Percentiles rank a stretch among this genome's conserved stretches.
Conservation (phyloP, 2,329 filamentous ascomycete species). For the Leptographium wingfieldii region DNA sequence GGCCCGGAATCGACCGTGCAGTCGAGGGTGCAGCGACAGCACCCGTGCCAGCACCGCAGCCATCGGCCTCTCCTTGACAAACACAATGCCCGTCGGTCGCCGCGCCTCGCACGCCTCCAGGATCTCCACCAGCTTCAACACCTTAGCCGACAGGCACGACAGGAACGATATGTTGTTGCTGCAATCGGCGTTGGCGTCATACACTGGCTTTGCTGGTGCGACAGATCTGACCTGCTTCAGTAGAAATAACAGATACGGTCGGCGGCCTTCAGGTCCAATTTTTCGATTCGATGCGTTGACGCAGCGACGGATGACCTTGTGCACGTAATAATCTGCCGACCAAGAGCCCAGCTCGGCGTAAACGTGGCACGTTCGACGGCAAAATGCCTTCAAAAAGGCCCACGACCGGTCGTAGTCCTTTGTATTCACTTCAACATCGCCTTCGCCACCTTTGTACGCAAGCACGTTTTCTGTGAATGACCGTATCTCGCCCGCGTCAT, state of each 20-base stretch:
- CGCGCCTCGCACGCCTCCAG: slow-evolving; percentile 31
- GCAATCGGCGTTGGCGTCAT: not conserved
- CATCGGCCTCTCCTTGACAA: slow-evolving; percentile 50
- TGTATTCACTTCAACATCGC: not conserved
- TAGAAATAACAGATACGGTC: slow-evolving; percentile 38
- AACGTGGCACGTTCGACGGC: slow-evolving; percentile 36
- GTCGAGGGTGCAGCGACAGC: slow-evolving; percentile 36
- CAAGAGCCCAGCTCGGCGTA: slow-evolving; percentile 49
- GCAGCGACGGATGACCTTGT: slow-evolving; percentile 26
- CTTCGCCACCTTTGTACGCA: not conserved
- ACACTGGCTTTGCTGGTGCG: not conserved
- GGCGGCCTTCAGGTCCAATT: slow-evolving; percentile 27
- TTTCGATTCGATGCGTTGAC: not conserved
- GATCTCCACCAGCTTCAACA: slow-evolving; percentile 36
- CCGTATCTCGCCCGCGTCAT: not conserved
- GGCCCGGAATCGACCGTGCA: slow-evolving; percentile 32
- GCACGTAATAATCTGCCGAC: slow-evolving; percentile 56
- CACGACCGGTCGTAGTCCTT: not conserved
- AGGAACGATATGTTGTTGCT: not conserved
- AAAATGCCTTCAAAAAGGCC: slow-evolving; percentile 42
- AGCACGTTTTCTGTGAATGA: not conserved
- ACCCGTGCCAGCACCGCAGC: slow-evolving; percentile 48
- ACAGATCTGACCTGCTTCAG: slow-evolving; percentile 18
- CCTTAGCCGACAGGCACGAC: slow-evolving; percentile 38
- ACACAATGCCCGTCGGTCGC: slow-evolving; percentile 46